Evolutionary conservation across 2,329 filamentous ascomycete genomes (phyloP).

Genomic region (Neonectria hederae): DNA sequence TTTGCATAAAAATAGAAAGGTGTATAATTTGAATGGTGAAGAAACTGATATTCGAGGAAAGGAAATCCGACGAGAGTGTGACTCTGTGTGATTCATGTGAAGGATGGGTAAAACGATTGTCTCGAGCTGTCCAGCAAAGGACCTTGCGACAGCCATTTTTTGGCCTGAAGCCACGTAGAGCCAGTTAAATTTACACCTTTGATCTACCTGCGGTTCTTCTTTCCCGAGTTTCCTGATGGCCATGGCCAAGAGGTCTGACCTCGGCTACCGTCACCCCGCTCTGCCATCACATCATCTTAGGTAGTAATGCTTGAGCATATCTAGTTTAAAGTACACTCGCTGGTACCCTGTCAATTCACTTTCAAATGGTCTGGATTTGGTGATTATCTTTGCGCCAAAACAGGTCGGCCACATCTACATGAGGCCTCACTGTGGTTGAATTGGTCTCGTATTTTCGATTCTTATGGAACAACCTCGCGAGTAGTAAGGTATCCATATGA

Average conservation of each 20-base stretch:
- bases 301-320: neutral
- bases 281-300: neutral
- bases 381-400: neutral
- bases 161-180: neutral
- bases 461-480: neutral
- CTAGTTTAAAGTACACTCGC: neutral
- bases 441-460: neutral
- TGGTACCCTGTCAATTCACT: too few relatives aligned
- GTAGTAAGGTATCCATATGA: neutral
- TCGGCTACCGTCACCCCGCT: conserved; percentile 18
- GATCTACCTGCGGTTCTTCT: conserved; percentile 4
- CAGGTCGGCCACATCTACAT: neutral
- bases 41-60: neutral
- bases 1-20: neutral
- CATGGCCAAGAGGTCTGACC: conserved; percentile 7
- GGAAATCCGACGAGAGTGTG: neutral
- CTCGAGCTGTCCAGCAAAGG: neutral
- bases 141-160: too few relatives aligned
- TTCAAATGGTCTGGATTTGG: neutral
- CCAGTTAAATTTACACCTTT: neutral
- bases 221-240: conserved; percentile 9
- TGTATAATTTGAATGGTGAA: neutral
- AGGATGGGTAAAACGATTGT: neutral
- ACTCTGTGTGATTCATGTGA: neutral
- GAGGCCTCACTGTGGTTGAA: neutral